These are phyloP conservation scores for Fragilariopsis cylindrus DNA, from an alignment of 108 stramenopile genomes.

Conservation along the genomic window DNA sequence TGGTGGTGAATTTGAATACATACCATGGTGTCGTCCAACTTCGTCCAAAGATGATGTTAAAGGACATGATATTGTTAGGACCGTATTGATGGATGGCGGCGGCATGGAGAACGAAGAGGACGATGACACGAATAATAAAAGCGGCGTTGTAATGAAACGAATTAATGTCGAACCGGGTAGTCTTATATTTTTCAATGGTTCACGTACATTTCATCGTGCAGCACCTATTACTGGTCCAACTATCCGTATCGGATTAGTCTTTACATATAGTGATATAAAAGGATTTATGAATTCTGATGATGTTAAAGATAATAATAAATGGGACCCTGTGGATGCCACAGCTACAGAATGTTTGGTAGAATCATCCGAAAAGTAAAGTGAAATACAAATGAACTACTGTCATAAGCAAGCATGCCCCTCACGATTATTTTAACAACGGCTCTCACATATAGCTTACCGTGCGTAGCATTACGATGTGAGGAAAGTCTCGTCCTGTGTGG, in stretches of 20 bases:
- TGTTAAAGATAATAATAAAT: neutral
- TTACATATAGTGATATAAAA: neutral
- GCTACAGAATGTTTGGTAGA: no score
- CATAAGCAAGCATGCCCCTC: no score
- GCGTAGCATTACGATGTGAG: no score
- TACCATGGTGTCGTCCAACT: neutral
- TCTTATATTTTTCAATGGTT: slow-evolving; percentile 3
- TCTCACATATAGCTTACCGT: no score
- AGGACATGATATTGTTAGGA: slow-evolving; percentile 7
- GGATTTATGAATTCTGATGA: neutral
- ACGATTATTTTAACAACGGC: no score
- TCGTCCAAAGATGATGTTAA: neutral
- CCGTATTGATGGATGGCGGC: neutral
- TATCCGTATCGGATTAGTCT: neutral
- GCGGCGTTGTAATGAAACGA: neutral
- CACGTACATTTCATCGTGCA: neutral
- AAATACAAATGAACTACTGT: no score
- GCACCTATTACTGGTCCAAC: neutral
- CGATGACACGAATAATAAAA: neutral
- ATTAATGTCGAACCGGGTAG: neutral
- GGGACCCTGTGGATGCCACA: neutral
- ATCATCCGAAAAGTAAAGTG: no score
- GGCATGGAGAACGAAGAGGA: no score
- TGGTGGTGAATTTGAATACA: slow-evolving; percentile 1
- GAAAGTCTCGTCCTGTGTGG: no score